Base-by-base conservation (phyloP, 139 green algal genomes). In the Klebsormidium nitens region DNA sequence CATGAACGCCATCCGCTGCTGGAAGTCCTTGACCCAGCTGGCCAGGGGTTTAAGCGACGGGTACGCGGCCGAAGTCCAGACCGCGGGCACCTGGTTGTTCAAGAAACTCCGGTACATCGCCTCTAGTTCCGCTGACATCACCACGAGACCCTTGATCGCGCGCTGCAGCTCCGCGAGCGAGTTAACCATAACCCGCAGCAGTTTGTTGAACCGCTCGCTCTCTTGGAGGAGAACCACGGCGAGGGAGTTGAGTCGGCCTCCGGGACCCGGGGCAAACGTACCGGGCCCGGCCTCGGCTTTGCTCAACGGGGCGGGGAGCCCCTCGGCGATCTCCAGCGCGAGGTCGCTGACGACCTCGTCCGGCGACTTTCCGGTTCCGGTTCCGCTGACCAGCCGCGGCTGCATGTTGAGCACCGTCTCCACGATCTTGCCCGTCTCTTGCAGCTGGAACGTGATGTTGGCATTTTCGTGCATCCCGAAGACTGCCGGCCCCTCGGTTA, bases 401-500 rank as follows among this genome's bases (percentile, higher is more conserved):
- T 93, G 89, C 17, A 93, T 91, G 47, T 77, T 81, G 5, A 91
- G 72, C 17, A 95, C 75, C 1, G 81, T 78, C 46, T 89, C 78
- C 2, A 95, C 37, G 36, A 92, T 60, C 29, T 72, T 80, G 14
- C 69, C 59, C 23, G 83, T 90, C 76, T 93, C 87, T 42, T 89
- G 81, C 58, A 89, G 74, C 80, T 93, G 83, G 75, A 89, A 91
- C 8, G 82, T 75, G 62, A 92, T 91, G 79, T 91, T 88, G 34
- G 89, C 89, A 63, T 93, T 95, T 44, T 84, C 42, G 66, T 95
- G 89, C 84, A 95, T 90, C 59, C 89, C 89, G 84, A 94, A 95
- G 56, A 95, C 86, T 64, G 90, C 88, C 11, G 89, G 89, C 28
- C 78, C 82, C 71, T 93, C 87, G 4, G 70, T 78, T 40, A 64